These are phyloP conservation scores for Cymbidium sinense DNA, from an alignment of 106 monocot species.

Conservation along the genomic window DNA sequence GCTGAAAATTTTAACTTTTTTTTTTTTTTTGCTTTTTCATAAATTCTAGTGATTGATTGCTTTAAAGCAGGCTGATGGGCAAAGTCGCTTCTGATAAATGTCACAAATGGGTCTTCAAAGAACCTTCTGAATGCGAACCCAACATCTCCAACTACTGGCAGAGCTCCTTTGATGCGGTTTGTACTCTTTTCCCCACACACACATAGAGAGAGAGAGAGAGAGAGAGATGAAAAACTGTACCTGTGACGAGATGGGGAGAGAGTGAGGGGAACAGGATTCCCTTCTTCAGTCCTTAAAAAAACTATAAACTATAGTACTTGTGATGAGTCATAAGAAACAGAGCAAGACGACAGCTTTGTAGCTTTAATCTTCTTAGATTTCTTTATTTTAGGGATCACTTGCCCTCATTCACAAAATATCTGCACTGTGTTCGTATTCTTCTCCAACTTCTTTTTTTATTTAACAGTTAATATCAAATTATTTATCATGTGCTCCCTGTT, in stretches of 20 bases:
- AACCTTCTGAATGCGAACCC: conserved; percentile 87
- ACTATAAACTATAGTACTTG: background rate
- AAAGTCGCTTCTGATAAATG: conserved; percentile 97
- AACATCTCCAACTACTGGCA: conserved; percentile 98
- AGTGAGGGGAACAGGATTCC: conserved; percentile 33
- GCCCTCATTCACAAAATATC: too few relatives aligned
- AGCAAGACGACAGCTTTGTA: background rate
- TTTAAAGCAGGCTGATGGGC: conserved; percentile 78
- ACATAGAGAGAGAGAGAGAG: background rate
- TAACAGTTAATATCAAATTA: too few relatives aligned
- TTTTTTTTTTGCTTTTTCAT: background rate
- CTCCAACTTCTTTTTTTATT: too few relatives aligned
- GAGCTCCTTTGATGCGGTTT: conserved; percentile 94
- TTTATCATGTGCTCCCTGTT: too few relatives aligned
- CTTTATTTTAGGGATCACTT: too few relatives aligned
- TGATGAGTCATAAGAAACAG: background rate
- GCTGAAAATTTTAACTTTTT: background rate
- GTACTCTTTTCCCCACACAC: conserved; percentile 13
- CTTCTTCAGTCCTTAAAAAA: conserved; percentile 16
- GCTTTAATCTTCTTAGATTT: background rate
- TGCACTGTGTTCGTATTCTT: too few relatives aligned
- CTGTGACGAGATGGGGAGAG: background rate
- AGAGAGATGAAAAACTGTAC: too few relatives aligned
- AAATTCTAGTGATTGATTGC: conserved; percentile 22
- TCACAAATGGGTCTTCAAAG: conserved; percentile 98